phyloP scores from a whole-genome alignment of 257 asterid species.

The Petunia axillaris region DNA sequence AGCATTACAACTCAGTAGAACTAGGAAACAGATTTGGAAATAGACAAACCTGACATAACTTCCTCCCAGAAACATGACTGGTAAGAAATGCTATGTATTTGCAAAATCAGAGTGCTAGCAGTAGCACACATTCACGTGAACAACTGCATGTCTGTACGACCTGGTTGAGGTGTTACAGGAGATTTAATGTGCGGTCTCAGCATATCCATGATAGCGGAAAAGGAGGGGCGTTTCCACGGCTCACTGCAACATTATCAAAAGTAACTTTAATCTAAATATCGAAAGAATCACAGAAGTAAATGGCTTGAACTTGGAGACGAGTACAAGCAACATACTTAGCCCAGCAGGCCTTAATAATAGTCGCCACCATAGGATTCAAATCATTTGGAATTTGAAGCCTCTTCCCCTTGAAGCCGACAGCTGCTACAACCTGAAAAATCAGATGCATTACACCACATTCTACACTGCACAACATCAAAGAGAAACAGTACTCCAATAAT shows the following conservation, averaged over 20 bases:
- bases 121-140: slow-evolving; percentile 38
- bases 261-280: background rate
- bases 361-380: slow-evolving; percentile 75
- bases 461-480: background rate
- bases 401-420: slow-evolving; percentile 81
- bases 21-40: background rate
- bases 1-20: background rate
- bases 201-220: slow-evolving; percentile 80
- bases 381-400: slow-evolving; percentile 83
- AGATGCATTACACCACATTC: slow-evolving; percentile 25
- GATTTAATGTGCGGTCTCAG: slow-evolving; percentile 63
- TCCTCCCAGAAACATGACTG: slow-evolving; percentile 23
- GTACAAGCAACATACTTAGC: slow-evolving; percentile 52
- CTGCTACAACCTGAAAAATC: slow-evolving; percentile 81
- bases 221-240: slow-evolving; percentile 91
- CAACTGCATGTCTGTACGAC: slow-evolving; percentile 48
- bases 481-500: slow-evolving; percentile 7
- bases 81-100: background rate
- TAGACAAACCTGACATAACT: slow-evolving; percentile 28
- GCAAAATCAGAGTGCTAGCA: background rate
- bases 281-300: background rate
- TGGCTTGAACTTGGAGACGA: background rate
- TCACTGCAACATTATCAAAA: slow-evolving; percentile 61
- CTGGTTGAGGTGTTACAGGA: slow-evolving; percentile 54
- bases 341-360: slow-evolving; percentile 85